phyloP scores from a whole-genome alignment of 495 filamentous ascomycete species.

The Penicillium chermesinum region DNA sequence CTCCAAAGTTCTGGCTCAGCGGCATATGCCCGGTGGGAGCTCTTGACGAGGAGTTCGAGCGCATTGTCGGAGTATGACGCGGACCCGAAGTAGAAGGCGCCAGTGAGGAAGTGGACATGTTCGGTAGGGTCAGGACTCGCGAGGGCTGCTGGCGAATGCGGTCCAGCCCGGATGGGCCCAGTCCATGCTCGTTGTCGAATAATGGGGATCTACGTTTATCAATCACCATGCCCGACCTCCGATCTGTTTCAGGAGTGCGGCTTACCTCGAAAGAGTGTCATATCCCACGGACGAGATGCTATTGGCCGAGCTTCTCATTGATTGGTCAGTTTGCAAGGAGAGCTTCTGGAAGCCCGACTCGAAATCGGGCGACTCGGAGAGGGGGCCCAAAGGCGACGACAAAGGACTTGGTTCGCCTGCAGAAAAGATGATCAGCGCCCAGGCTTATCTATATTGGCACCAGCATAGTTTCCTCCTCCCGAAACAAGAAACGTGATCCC shows the following conservation, averaged over 20 bases:
- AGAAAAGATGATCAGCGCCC: constrained; percentile 17
- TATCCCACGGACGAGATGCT: constrained; percentile 34
- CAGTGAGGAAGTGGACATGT: constrained; percentile 60
- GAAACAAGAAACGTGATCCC: constrained; percentile 4
- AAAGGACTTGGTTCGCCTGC: constrained; percentile 44
- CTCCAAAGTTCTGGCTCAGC: constrained; percentile 59
- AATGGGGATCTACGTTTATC: constrained; percentile 54
- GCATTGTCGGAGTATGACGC: constrained; percentile 59
- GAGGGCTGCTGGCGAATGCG: constrained; percentile 81
- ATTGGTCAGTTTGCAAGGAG: constrained; percentile 35
- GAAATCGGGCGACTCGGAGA: constrained; percentile 40
- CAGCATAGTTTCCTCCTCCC: constrained; percentile 3
- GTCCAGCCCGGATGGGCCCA: constrained; percentile 72
- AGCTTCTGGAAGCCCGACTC: constrained; percentile 54
- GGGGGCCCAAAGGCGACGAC: constrained; percentile 41
- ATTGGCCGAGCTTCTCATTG: constrained; percentile 40
- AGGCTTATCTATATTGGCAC: constrained; percentile 11
- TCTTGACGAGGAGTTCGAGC: constrained; percentile 48
- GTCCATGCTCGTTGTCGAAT: constrained; percentile 57
- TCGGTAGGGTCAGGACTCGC: constrained; percentile 60
- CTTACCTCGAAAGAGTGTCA: constrained; percentile 42
- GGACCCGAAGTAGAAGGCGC: constrained; percentile 31
- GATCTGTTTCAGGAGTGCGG: constrained; percentile 11
- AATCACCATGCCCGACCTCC: constrained; percentile 27
- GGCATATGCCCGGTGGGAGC: constrained; percentile 52